These are phyloP conservation scores for Tulasnella sp. DNA, from an alignment of 768 basidiomycete species.

Conservation along the genomic window DNA sequence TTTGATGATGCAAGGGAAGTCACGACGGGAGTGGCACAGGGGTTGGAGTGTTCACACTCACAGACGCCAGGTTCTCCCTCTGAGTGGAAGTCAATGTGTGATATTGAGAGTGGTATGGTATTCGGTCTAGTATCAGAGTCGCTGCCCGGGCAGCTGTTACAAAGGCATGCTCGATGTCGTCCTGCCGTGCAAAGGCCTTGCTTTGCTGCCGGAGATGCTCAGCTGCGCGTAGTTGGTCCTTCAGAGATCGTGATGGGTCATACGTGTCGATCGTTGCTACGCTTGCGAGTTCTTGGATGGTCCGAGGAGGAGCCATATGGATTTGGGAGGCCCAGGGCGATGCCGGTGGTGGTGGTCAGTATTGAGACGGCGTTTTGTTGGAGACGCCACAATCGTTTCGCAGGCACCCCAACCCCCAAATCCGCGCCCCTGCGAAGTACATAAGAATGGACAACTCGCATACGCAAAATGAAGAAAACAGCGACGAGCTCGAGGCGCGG, in stretches of 20 bases:
- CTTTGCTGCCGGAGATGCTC: conserved; percentile 17
- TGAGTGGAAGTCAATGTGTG: conserved; percentile 44
- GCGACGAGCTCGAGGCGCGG: conserved; percentile 39
- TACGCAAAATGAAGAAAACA: neutral
- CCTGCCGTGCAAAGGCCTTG: conserved; percentile 18
- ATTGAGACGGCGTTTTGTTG: neutral
- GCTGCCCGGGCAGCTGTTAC: conserved; percentile 60
- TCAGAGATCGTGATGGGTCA: conserved; percentile 14
- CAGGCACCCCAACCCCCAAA: neutral
- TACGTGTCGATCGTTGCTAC: conserved; percentile 17
- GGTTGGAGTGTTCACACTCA: conserved; percentile 32
- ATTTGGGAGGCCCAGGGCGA: neutral
- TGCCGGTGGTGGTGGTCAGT: neutral
- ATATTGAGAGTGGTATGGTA: conserved; percentile 64
- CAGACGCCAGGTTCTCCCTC: conserved; percentile 53
- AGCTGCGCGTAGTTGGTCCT: conserved; percentile 19
- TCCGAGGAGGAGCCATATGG: conserved; percentile 1
- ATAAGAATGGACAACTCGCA: neutral
- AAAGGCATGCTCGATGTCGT: conserved; percentile 60
- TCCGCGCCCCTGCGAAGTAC: neutral
- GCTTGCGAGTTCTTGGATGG: conserved; percentile 21
- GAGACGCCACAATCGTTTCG: neutral
- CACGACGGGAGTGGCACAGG: neutral
- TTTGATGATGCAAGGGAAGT: neutral
- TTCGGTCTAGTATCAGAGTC: conserved; percentile 62